Conservation (phyloP, 1,139 yeast genomes). For the Suhomyces atakaporum region DNA sequence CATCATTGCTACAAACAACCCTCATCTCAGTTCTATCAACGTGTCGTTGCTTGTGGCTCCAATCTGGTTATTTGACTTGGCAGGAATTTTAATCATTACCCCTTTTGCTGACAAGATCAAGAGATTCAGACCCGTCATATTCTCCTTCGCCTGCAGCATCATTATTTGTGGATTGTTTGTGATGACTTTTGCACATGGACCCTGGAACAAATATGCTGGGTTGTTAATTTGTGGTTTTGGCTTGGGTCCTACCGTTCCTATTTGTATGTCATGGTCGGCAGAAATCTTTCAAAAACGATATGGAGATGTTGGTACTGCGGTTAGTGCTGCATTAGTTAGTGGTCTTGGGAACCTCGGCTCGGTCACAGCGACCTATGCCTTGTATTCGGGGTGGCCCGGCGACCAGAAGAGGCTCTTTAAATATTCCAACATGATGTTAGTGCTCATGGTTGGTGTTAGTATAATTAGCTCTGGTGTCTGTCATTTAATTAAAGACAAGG, state of each 20-base stretch:
- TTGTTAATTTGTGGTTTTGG: slow-evolving; percentile 82
- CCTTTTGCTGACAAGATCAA: slow-evolving; percentile 77
- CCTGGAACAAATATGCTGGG: slow-evolving; percentile 82
- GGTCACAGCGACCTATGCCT: slow-evolving; percentile 81
- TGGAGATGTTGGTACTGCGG: slow-evolving; percentile 86
- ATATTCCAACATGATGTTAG: slow-evolving; percentile 83
- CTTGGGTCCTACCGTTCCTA: slow-evolving; percentile 88
- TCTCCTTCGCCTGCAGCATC: slow-evolving; percentile 60
- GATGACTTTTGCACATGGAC: slow-evolving; percentile 70
- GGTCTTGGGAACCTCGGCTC: slow-evolving; percentile 88
- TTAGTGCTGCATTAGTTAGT: slow-evolving; percentile 77
- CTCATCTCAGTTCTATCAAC: slow-evolving; percentile 62
- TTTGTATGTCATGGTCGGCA: slow-evolving; percentile 83
- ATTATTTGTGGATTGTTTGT: slow-evolving; percentile 76
- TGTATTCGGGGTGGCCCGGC: slow-evolving; percentile 85
- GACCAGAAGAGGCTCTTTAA: slow-evolving; percentile 62
- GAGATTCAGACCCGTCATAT: slow-evolving; percentile 58
- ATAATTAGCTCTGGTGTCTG: slow-evolving; percentile 51
- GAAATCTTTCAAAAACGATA: slow-evolving; percentile 71
- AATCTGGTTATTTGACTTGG: slow-evolving; percentile 83
- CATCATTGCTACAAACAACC: slow-evolving; percentile 67
- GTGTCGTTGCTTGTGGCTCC: slow-evolving; percentile 83
- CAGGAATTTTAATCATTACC: slow-evolving; percentile 73
- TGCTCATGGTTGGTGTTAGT: slow-evolving; percentile 71
- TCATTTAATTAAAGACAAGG: slow-evolving; percentile 28